Evolutionary conservation across 2,329 filamentous ascomycete species (phyloP).

Genomic region (Fusarium sp.): DNA sequence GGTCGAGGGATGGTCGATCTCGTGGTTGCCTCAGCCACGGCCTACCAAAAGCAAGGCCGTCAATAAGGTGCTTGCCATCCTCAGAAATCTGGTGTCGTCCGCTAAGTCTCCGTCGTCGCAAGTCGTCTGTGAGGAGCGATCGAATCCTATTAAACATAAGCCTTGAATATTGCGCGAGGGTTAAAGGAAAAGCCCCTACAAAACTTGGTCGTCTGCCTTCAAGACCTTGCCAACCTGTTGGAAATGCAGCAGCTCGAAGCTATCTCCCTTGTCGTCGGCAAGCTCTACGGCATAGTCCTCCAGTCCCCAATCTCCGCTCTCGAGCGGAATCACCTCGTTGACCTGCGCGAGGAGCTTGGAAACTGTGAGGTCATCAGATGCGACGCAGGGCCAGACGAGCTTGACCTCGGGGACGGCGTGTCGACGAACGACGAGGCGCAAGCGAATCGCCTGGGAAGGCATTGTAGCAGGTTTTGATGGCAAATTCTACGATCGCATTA

Average conservation of each 20-base stretch:
- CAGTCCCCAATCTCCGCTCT: conserved; percentile 83
- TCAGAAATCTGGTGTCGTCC: conserved; percentile 84
- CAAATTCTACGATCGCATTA: conserved; percentile 32
- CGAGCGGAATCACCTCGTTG: conserved; percentile 84
- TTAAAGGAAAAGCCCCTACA: conserved; percentile 63
- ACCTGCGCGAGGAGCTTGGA: conserved; percentile 81
- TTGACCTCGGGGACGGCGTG: conserved; percentile 78
- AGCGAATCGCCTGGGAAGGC: conserved; percentile 65
- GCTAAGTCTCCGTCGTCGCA: conserved; percentile 76
- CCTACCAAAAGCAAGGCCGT: conserved; percentile 86
- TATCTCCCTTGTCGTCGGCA: conserved; percentile 61
- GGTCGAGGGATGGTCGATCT: conserved; percentile 73
- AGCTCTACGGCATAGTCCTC: conserved; percentile 92
- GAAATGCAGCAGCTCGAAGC: conserved; percentile 91
- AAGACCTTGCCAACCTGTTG: conserved; percentile 76
- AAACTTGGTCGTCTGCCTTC: conserved; percentile 85
- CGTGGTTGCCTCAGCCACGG: conserved; percentile 71
- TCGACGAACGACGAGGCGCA: conserved; percentile 79
- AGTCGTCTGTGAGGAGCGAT: conserved; percentile 79
- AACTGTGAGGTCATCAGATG: conserved; percentile 73
- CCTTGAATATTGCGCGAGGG: accelerated
- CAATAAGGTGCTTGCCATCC: conserved; percentile 84
- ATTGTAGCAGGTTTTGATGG: conserved; percentile 30
- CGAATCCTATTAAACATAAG: conserved; percentile 71
- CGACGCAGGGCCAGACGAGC: conserved; percentile 76